Evolutionary conservation across 2,329 filamentous ascomycete species (phyloP).

Genomic region (Microsporum ferrugineum): DNA sequence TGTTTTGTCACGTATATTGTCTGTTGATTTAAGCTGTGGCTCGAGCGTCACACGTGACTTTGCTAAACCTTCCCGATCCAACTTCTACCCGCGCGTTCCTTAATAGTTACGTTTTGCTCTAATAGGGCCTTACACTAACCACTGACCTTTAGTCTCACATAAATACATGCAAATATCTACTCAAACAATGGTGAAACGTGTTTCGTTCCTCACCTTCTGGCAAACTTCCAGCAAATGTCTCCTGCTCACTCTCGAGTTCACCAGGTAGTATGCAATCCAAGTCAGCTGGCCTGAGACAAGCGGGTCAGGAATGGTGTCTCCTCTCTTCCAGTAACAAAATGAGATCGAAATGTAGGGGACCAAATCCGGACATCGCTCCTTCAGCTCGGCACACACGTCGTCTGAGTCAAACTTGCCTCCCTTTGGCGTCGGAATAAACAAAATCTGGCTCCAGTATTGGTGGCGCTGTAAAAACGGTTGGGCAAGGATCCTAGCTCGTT

Average conservation of each 20-base stretch:
- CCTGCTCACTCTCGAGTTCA: slow-evolving; percentile 17
- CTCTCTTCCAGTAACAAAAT: slow-evolving; percentile 20
- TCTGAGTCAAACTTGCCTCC: slow-evolving; percentile 23
- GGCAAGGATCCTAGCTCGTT: slow-evolving; percentile 11
- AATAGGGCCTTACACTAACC: no score
- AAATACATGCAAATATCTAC: no score
- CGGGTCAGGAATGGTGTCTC: slow-evolving; percentile 21
- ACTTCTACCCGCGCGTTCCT: no score
- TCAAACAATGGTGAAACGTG: no score
- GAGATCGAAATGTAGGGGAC: slow-evolving; percentile 14
- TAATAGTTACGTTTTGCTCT: no score
- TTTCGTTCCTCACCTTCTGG: no score
- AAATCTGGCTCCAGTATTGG: slow-evolving; percentile 14
- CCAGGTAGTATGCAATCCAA: slow-evolving; percentile 23
- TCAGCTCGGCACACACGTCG: slow-evolving; percentile 22
- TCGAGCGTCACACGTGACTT: no score
- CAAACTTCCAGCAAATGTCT: not conserved
- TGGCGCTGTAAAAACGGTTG: slow-evolving; percentile 13
- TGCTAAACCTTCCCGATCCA: no score
- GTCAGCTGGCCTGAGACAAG: slow-evolving; percentile 16
- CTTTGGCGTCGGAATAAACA: slow-evolving; percentile 22
- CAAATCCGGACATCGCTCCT: slow-evolving; percentile 19
- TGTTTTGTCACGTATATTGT: no score
- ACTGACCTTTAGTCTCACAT: no score
- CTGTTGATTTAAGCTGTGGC: no score